Conservation (phyloP, 495 filamentous ascomycete species). For the Xanthoparmelia taractica region DNA sequence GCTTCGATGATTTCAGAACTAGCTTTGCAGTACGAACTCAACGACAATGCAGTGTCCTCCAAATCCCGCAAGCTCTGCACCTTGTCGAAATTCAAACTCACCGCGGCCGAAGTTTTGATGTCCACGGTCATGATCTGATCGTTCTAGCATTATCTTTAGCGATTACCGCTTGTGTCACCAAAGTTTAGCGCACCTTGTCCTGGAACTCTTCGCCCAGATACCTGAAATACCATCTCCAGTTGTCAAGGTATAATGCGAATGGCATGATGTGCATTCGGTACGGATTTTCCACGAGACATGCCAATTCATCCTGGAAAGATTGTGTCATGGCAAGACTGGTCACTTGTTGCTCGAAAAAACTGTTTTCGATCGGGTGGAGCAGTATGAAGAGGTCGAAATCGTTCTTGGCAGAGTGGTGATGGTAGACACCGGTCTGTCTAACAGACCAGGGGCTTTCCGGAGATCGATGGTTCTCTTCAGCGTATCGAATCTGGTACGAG, state of each 20-base stretch:
- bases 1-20: conserved; percentile 2
- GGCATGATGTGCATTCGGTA: conserved; percentile 22
- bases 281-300: conserved; percentile 10
- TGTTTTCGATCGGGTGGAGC: conserved; percentile 17
- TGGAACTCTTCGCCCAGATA: conserved; percentile 21
- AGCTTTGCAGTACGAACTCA: conserved; percentile 17
- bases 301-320: neutral
- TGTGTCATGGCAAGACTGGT: conserved; percentile 5
- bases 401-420: conserved; percentile 15
- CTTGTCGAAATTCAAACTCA: conserved; percentile 14
- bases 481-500: conserved; percentile 19
- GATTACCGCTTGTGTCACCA: neutral
- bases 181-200: conserved; percentile 9
- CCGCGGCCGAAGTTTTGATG: conserved; percentile 14
- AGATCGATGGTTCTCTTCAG: conserved; percentile 18
- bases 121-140: conserved; percentile 14
- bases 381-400: conserved; percentile 22
- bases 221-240: conserved; percentile 28
- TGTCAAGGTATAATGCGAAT: conserved; percentile 21
- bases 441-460: conserved; percentile 16
- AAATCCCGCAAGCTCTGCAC: conserved; percentile 16
- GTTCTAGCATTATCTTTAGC: conserved; percentile 6
- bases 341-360: conserved; percentile 15
- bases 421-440: conserved; percentile 23
- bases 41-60: conserved; percentile 12